Conservation (phyloP, 2,329 filamentous ascomycete genomes). For the Phaeosphaeriaceae sp. region DNA sequence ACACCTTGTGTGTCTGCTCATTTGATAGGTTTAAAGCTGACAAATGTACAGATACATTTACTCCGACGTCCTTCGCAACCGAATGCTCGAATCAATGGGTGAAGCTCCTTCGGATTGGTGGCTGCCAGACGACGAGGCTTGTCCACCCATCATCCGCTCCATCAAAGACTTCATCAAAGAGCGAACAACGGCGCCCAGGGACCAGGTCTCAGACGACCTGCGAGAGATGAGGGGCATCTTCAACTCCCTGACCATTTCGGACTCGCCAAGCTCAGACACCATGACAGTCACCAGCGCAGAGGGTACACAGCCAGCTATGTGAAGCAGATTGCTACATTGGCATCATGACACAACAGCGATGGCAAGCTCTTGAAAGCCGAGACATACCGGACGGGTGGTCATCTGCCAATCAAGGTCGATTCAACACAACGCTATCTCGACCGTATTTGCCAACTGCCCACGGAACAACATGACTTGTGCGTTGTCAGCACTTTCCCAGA, state of each 20-base stretch:
- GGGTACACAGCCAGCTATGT: conserved; percentile 15
- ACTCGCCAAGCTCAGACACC: conserved; percentile 41
- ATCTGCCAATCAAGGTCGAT: conserved; percentile 24
- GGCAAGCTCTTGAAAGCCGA: conserved; percentile 27
- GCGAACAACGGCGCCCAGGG: conserved; percentile 63
- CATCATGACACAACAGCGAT: conserved; percentile 27
- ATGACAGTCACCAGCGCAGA: conserved; percentile 38
- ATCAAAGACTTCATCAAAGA: conserved; percentile 85
- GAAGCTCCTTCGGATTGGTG: conserved; percentile 83
- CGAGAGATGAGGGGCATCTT: conserved; percentile 78
- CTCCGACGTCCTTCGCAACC: conserved; percentile 74
- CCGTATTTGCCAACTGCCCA: not conserved
- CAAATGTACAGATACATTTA: conserved; percentile 75
- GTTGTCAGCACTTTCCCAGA: conserved; percentile 11
- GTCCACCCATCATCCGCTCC: conserved; percentile 75
- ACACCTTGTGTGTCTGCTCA: not conserved
- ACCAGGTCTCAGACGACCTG: conserved; percentile 68
- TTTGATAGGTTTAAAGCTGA: not conserved
- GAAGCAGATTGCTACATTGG: conserved; percentile 34
- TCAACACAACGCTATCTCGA: not conserved
- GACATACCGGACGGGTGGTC: conserved; percentile 21
- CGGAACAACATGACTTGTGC: conserved; percentile 16
- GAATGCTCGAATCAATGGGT: conserved; percentile 79
- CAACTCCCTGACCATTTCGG: conserved; percentile 48
- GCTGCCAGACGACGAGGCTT: conserved; percentile 83